Evolutionary conservation across 1,284 basidiomycete species (phyloP).

Genomic region (Melampsora larici-populina): DNA sequence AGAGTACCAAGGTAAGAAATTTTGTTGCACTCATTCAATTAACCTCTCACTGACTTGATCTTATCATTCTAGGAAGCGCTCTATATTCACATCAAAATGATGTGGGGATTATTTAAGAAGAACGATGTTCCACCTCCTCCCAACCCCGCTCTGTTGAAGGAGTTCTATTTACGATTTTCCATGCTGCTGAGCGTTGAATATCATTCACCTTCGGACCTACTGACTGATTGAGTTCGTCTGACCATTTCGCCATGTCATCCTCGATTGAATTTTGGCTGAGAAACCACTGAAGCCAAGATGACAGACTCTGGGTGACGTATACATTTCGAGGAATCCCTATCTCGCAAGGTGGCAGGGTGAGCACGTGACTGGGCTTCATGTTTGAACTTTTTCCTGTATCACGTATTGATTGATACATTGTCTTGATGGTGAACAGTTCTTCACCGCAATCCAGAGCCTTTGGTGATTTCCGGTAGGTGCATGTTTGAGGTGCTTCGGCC

Average conservation of each 20-base stretch:
- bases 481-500: background rate
- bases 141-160: background rate
- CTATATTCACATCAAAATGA: slow-evolving; percentile 20
- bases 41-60: background rate
- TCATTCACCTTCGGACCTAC: too few relatives aligned
- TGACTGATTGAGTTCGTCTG: background rate
- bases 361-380: background rate
- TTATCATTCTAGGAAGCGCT: background rate
- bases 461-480: background rate
- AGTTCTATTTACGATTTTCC: slow-evolving; percentile 6
- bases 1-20: slow-evolving; percentile 6
- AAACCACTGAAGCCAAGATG: slow-evolving; percentile 4
- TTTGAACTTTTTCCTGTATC: background rate
- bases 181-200: too few relatives aligned
- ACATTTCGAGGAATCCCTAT: background rate
- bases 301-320: background rate
- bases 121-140: slow-evolving; percentile 12
- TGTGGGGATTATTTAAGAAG: slow-evolving; percentile 17
- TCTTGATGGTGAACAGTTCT: background rate
- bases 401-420: too few relatives aligned
- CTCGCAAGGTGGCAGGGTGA: background rate
- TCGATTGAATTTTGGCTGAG: background rate
- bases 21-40: background rate
- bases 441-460: background rate
- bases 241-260: slow-evolving; percentile 13